Evolutionary conservation across 1,284 basidiomycete genomes (phyloP).

Genomic region (Takashimella tepidaria): DNA sequence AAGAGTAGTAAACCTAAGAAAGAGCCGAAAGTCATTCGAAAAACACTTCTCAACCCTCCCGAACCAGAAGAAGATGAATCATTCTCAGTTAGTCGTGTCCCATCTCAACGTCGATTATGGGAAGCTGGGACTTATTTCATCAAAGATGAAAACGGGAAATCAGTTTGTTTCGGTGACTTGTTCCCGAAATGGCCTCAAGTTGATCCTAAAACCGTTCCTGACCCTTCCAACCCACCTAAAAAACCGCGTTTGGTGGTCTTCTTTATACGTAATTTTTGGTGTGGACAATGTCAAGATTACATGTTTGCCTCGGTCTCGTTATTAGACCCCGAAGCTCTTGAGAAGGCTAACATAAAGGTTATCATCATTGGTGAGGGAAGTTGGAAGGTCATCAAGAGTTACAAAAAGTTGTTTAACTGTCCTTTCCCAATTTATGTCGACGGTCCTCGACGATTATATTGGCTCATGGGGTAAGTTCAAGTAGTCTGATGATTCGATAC

Average conservation of each 20-base stretch:
- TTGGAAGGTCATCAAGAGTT: slow-evolving; percentile 46
- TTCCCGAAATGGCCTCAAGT: slow-evolving; percentile 15
- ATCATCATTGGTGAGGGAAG: slow-evolving; percentile 41
- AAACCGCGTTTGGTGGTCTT: slow-evolving; percentile 34
- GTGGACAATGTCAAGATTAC: slow-evolving; percentile 47
- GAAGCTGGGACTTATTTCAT: slow-evolving; percentile 40
- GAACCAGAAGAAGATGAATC: slow-evolving; percentile 17
- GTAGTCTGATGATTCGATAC: neutral
- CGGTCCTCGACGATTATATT: slow-evolving; percentile 37
- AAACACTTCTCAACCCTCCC: slow-evolving; percentile 1
- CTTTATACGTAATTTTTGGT: slow-evolving; percentile 46
- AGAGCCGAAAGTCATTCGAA: neutral
- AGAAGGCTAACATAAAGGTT: slow-evolving; percentile 34
- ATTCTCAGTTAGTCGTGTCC: slow-evolving; percentile 29
- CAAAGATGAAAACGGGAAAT: slow-evolving; percentile 34
- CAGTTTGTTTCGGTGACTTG: slow-evolving; percentile 36
- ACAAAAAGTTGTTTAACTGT: slow-evolving; percentile 42
- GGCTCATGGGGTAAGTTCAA: slow-evolving; percentile 34
- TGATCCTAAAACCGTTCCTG: neutral
- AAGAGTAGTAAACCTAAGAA: neutral
- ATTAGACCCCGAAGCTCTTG: slow-evolving; percentile 36
- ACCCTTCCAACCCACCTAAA: neutral
- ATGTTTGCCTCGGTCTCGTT: slow-evolving; percentile 35
- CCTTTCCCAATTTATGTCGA: slow-evolving; percentile 47
- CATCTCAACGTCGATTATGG: slow-evolving; percentile 27